These are phyloP conservation scores for Solanum peruvianum DNA, from an alignment of 257 asterid genomes.

Conservation along the genomic window DNA sequence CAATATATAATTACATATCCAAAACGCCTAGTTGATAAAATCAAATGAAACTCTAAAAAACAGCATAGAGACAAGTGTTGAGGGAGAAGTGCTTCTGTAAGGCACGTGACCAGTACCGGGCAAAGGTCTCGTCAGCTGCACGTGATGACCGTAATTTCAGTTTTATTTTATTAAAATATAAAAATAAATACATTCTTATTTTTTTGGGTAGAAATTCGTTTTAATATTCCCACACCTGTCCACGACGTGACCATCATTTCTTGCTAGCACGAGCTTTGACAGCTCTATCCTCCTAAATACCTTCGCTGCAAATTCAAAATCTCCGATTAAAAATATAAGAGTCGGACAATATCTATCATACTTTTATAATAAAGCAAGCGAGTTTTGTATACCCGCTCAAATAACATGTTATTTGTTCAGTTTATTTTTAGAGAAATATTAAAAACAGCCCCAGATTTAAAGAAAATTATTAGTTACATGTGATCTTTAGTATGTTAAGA, in stretches of 20 bases:
- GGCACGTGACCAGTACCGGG: not conserved
- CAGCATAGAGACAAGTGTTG: not conserved
- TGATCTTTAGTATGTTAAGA: not conserved
- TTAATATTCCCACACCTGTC: not conserved
- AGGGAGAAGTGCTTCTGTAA: not conserved
- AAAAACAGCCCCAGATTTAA: rapidly evolving
- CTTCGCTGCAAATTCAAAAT: not conserved
- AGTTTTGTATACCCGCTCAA: not conserved
- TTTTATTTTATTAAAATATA: too few species aligned
- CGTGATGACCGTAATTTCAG: not conserved
- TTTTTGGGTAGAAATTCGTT: not conserved
- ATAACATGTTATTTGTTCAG: not conserved
- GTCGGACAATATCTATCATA: rapidly evolving
- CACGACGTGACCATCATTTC: not conserved
- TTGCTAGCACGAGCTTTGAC: not conserved
- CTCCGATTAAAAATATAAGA: not conserved
- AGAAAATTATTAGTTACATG: too few species aligned
- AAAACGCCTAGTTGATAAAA: too few species aligned
- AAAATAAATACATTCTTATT: too few species aligned
- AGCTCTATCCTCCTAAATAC: not conserved
- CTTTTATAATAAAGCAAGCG: too few species aligned
- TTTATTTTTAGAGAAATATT: too few species aligned
- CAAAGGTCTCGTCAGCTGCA: not conserved
- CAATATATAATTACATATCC: too few species aligned
- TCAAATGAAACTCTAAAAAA: too few species aligned